Conservation (phyloP, 2,329 filamentous ascomycete species). For the Ophiostoma piceae region DNA sequence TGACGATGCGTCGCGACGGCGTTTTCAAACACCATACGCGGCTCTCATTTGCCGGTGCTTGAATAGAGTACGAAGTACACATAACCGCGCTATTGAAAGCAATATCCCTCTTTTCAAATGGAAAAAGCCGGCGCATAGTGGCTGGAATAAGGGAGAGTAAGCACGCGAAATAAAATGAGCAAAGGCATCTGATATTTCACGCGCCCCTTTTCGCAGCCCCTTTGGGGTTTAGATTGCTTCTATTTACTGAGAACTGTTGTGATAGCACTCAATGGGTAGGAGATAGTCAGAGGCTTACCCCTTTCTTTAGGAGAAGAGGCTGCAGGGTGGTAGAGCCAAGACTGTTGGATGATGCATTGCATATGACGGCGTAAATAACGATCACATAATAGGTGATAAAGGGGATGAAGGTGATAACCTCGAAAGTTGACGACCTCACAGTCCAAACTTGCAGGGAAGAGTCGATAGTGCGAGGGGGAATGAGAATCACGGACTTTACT, state of each 20-base stretch:
- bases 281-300: not conserved
- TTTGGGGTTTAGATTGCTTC: not conserved
- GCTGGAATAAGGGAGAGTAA: not conserved
- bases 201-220: not conserved
- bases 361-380: not conserved
- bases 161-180: not conserved
- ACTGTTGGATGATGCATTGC: not conserved
- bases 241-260: too few relatives aligned
- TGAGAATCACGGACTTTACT: not conserved
- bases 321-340: not conserved
- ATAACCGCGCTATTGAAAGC: not conserved
- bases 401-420: not conserved
- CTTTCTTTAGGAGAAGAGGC: not conserved
- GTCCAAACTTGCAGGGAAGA: not conserved
- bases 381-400: too few relatives aligned
- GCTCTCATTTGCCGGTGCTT: not conserved
- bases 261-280: not conserved
- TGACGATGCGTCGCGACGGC: not conserved
- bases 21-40: not conserved
- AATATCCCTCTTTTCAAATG: not conserved
- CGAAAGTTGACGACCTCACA: not conserved
- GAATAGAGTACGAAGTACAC: not conserved
- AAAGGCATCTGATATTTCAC: not conserved
- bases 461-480: not conserved
- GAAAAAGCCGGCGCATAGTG: not conserved